Base-by-base conservation (phyloP, 225 moss, liverwort and hornwort species). In the Physcomitrium patens region DNA sequence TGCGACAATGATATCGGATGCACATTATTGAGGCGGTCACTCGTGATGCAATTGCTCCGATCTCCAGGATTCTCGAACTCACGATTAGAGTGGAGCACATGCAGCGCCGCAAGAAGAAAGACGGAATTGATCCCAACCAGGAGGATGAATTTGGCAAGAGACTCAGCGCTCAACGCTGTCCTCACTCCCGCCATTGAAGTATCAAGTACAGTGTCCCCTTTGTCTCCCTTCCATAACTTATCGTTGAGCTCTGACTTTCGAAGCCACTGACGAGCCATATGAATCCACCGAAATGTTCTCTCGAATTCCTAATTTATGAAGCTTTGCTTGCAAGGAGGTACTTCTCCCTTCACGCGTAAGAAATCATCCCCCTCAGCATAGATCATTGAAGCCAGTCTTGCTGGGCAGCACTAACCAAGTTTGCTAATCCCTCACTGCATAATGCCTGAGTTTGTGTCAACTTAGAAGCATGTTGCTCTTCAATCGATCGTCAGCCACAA, bases 51-150 rank as follows among this genome's bases (percentile, higher is more conserved):
- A 10, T 50, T 58, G 52, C 70, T 68, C 47, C 49, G 67, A 72
- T 74, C 68, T 41, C 31, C 31, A 37, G 56, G 13, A 10, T 24
- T 71, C 20, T 78, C 75, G 17, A 88, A 57, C 27, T 77, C 81
- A 17, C 69, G 72, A 18, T 60, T 76, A 9, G 83, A 83, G 78
- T 89, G 89, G 48, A 89, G 89, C 63, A 89, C 60, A 27, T 83
- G 83, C 23, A 89, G 56, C 18, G 81, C 81, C 10, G 70, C 74
- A 13, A 89, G 81, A 12, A 89, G 76, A 56, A 89, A 86, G 51
- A 81, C 5, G 31, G 67, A 80, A 47, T 86, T 86, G 9, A 66
- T 73, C 10, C 77, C 48, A 12, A 89, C 79, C 12, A 89, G 76
- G 27, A 89, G 63, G 9, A 86, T 51, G 63, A 89, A 69, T 47